Base-by-base conservation (phyloP, 768 basidiomycete genomes). In the Ramaria rubella region DNA sequence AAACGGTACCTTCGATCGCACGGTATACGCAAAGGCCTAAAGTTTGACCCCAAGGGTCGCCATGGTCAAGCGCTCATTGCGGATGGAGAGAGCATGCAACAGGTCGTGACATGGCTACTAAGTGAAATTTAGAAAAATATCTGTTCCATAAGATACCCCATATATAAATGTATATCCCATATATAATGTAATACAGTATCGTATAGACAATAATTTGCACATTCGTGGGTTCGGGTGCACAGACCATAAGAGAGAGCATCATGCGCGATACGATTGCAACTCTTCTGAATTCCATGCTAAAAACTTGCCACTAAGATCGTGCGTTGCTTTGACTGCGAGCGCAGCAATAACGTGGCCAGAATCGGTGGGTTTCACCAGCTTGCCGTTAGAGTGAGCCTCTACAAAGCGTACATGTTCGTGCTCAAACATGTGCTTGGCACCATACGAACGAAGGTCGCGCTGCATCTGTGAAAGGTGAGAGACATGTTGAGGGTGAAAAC, bases 301-400 rank as follows among this genome's bases (percentile, higher is more conserved):
- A 65, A 93, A 97, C 63, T 82, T 72, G 23, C 94, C 94, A 53
- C 77, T 87, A 40, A 91, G 67, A 3, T 73, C 69, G 61, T 76
- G 74, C 5, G 83, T 75, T 3, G 88, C 91, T 15, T 67, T 63
- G n/a, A 94, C 65, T 1, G 86, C 79, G 21, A 94, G 72, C 6
- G 80, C 78, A 11, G 92, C 93, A 61, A 94, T 82, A 52, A 93
- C 86, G 68, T 86, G 77, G 1, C 87, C 92, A 59, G 78, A 80
- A 58, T 84, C 81, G 58, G 87, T 82, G 1, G 93, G 84, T 48
- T 78, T 80, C 31, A 93, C 79, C 21, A 96, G 80, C 57, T 81
- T 78, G n/a, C 87, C 87, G 23, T 82, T 78, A 12, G 67, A 69
- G 62, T 87, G 73, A 15, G 77, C 77, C 8, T 77, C 72, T 23